These are phyloP conservation scores for Mycena floridula DNA, from an alignment of 768 basidiomycete species.

Conservation along the genomic window DNA sequence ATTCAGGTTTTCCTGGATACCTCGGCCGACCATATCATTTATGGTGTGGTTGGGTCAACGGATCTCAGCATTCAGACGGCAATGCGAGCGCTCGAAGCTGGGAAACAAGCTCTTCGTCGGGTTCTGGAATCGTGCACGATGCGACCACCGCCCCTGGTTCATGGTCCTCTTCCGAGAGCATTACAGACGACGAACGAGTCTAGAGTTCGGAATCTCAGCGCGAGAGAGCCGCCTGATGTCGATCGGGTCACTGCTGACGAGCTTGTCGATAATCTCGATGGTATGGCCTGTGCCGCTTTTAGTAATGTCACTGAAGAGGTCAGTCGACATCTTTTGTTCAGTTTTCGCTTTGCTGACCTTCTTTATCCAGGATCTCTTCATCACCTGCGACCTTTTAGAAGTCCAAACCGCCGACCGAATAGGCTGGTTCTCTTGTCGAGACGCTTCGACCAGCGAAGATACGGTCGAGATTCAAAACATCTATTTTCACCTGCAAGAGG, in stretches of 20 bases:
- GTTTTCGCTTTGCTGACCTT: constrained; percentile 5
- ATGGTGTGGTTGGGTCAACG: constrained; percentile 32
- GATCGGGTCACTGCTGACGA: constrained; percentile 61
- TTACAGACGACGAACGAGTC: constrained; percentile 7
- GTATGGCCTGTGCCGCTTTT: constrained; percentile 70
- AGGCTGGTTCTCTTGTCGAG: constrained; percentile 69
- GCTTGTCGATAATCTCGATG: constrained; percentile 73
- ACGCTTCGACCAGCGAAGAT: constrained; percentile 50
- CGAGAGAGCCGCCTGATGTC: constrained; percentile 51
- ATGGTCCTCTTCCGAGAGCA: not conserved
- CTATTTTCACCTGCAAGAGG: constrained; percentile 64
- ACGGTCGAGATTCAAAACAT: constrained; percentile 75
- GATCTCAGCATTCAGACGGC: constrained; percentile 41
- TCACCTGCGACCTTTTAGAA: constrained; percentile 73
- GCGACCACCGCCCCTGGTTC: constrained; percentile 41
- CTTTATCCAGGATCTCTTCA: constrained; percentile 59
- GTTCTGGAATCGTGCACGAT: constrained; percentile 51
- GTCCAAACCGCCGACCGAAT: constrained; percentile 74
- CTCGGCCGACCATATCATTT: constrained; percentile 45
- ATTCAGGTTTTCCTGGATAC: constrained; percentile 55
- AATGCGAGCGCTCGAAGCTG: constrained; percentile 38
- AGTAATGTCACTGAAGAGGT: constrained; percentile 78
- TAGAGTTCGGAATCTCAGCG: constrained; percentile 29
- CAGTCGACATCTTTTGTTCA: constrained; percentile 3
- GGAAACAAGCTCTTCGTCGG: constrained; percentile 31